Percentiles rank a stretch among this genome's conserved stretches.
These are phyloP conservation scores for Globisporangium solare DNA, from an alignment of 352 stramenopile species.

Conservation along the genomic window DNA sequence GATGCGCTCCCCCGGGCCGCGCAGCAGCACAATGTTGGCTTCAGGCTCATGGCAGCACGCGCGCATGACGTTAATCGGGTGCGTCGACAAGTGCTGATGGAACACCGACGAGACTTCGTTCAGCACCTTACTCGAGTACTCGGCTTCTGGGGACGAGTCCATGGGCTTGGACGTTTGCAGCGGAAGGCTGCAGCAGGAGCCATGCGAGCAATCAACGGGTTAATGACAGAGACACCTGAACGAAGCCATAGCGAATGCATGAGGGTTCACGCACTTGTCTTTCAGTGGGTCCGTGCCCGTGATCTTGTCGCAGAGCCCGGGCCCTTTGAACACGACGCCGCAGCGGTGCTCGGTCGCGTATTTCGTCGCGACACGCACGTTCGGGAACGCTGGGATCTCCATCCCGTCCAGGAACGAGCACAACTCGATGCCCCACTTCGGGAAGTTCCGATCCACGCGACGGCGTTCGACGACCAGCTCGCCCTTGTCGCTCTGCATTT, in stretches of 20 bases:
- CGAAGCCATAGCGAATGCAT: neutral
- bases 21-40: constrained; percentile 83
- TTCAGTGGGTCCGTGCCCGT: constrained; percentile 85
- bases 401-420: constrained; percentile 72
- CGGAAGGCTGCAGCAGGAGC: constrained; percentile 41
- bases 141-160: constrained; percentile 57
- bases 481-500: constrained; percentile 39
- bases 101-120: constrained; percentile 75
- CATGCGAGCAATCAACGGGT: too few species aligned
- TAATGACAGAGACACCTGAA: too few species aligned
- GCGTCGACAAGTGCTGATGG: constrained; percentile 48
- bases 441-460: constrained; percentile 84
- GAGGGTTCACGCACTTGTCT: constrained; percentile 55
- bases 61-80: constrained; percentile 76
- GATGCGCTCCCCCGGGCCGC: constrained; percentile 81
- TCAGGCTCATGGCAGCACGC: constrained; percentile 46
- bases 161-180: constrained; percentile 52
- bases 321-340: constrained; percentile 82
- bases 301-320: constrained; percentile 80
- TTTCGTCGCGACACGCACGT: constrained; percentile 70
- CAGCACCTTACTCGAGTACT: constrained; percentile 75
- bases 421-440: constrained; percentile 75
- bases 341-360: constrained; percentile 87
- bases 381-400: constrained; percentile 51
- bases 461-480: constrained; percentile 63